Percentiles rank a stretch among this genome's conserved stretches.
Conservation (phyloP, 2,329 filamentous ascomycete genomes). For the Aspergillus sp. region DNA sequence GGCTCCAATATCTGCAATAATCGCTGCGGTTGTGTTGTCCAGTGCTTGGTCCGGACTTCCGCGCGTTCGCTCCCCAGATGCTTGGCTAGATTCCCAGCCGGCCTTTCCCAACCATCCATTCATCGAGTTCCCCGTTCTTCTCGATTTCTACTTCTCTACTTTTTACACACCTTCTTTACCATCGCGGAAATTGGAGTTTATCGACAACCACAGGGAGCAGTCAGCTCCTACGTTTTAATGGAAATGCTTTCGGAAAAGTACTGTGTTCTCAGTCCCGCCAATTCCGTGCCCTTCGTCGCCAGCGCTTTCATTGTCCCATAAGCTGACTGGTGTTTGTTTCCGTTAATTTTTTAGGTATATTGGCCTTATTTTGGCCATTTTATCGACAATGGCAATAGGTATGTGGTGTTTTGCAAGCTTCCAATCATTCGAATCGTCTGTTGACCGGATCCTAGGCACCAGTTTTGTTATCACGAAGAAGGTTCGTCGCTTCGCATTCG, state of each 20-base stretch:
- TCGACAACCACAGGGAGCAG: conserved; percentile 25
- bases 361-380: conserved; percentile 40
- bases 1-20: too few relatives aligned
- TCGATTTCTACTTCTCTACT: background rate
- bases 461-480: conserved; percentile 99
- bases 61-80: conserved; percentile 6
- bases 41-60: too few relatives aligned
- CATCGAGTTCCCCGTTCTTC: background rate
- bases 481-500: conserved; percentile 45
- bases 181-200: conserved; percentile 27
- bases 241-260: conserved; percentile 42
- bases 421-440: background rate
- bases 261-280: conserved; percentile 4
- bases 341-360: conserved; percentile 35
- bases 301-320: conserved; percentile 3
- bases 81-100: conserved; percentile 10
- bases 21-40: too few relatives aligned
- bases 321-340: conserved; percentile 12
- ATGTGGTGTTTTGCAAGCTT: conserved; percentile 8
- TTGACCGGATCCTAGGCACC: conserved; percentile 52
- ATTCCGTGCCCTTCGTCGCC: conserved; percentile 5
- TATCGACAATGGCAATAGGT: conserved; percentile 45
- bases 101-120: background rate
- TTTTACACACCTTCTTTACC: background rate
- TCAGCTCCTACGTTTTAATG: conserved; percentile 26